Conservation (phyloP, 352 stramenopile genomes). For the Globisporangium orthogonon region DNA sequence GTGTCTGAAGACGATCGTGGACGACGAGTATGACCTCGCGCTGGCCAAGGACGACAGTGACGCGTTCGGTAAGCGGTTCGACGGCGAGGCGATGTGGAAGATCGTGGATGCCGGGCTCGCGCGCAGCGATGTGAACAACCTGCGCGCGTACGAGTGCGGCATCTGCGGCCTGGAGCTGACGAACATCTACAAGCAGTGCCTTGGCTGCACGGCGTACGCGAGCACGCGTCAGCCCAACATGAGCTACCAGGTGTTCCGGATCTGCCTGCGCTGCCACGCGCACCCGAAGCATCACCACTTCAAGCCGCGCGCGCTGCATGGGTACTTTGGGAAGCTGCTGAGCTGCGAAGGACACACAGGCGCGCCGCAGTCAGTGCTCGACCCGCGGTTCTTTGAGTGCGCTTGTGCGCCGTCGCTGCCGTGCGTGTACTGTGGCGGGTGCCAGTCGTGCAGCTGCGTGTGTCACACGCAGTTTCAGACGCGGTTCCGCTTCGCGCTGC, state of each 20-base stretch:
- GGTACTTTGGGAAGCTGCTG: constrained; percentile 60
- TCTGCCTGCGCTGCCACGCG: constrained; percentile 65
- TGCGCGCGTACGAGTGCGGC: constrained; percentile 47
- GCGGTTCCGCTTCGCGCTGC: constrained; percentile 66
- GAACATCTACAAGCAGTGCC: constrained; percentile 83
- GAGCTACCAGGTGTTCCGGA: constrained; percentile 54
- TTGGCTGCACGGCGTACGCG: constrained; percentile 68
- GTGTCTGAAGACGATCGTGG: constrained; percentile 69
- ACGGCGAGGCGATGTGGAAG: constrained; percentile 70
- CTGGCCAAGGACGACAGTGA: constrained; percentile 64
- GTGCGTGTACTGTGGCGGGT: constrained; percentile 68
- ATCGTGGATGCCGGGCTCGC: constrained; percentile 50
- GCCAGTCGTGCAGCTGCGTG: constrained; percentile 73
- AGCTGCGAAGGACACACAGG: constrained; percentile 76
- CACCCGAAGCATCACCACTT: constrained; percentile 72
- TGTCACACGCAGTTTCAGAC: constrained; percentile 87
- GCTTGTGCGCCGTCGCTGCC: constrained; percentile 47
- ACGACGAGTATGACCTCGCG: constrained; percentile 64
- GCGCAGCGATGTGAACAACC: constrained; percentile 13
- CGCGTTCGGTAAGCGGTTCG: constrained; percentile 67
- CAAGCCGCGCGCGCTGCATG: constrained; percentile 48
- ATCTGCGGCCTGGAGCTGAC: constrained; percentile 72
- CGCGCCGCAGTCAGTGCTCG: constrained; percentile 55
- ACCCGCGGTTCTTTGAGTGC: constrained; percentile 72
- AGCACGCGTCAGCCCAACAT: constrained; percentile 53